phyloP scores from a whole-genome alignment of 805 yeast species.

The Kluyveromyces siamensis region DNA sequence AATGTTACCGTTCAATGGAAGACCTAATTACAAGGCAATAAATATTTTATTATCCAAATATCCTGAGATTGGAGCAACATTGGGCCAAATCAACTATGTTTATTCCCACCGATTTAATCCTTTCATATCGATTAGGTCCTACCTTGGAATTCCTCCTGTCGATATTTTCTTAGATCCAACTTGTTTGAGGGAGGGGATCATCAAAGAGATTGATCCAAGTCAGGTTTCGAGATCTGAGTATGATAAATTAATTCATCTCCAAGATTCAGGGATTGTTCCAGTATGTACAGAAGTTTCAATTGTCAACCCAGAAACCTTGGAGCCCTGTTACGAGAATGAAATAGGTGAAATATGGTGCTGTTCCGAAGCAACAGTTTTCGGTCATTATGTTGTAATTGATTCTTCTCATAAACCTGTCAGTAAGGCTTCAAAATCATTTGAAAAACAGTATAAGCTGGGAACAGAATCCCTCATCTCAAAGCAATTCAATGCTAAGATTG shows the following conservation, averaged over 20 bases:
- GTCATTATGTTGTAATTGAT: slow-evolving; percentile 36
- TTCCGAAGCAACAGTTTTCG: slow-evolving; percentile 70
- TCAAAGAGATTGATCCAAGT: slow-evolving; percentile 63
- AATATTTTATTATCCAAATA: slow-evolving; percentile 53
- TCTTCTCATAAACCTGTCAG: not conserved
- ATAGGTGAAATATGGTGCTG: slow-evolving; percentile 96
- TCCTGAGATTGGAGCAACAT: slow-evolving; percentile 52
- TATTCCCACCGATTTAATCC: slow-evolving; percentile 79
- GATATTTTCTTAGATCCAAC: slow-evolving; percentile 81
- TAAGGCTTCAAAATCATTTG: slow-evolving; percentile 8
- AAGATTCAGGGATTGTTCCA: slow-evolving; percentile 94
- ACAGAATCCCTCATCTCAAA: slow-evolving; percentile 42
- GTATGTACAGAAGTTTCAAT: slow-evolving; percentile 89
- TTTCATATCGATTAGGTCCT: slow-evolving; percentile 67
- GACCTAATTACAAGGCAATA: slow-evolving; percentile 60
- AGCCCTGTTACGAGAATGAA: slow-evolving; percentile 79
- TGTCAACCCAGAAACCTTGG: slow-evolving; percentile 86
- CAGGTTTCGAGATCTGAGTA: slow-evolving; percentile 6
- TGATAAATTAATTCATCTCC: slow-evolving; percentile 53
- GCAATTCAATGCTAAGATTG: slow-evolving; percentile 57
- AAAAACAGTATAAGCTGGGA: slow-evolving; percentile 28
- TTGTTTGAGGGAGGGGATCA: slow-evolving; percentile 82
- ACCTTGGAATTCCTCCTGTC: slow-evolving; percentile 80
- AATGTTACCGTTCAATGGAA: slow-evolving; percentile 69
- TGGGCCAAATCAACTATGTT: slow-evolving; percentile 64